These are phyloP conservation scores for Boletus edulis DNA, from an alignment of 768 basidiomycete species.

Conservation along the genomic window DNA sequence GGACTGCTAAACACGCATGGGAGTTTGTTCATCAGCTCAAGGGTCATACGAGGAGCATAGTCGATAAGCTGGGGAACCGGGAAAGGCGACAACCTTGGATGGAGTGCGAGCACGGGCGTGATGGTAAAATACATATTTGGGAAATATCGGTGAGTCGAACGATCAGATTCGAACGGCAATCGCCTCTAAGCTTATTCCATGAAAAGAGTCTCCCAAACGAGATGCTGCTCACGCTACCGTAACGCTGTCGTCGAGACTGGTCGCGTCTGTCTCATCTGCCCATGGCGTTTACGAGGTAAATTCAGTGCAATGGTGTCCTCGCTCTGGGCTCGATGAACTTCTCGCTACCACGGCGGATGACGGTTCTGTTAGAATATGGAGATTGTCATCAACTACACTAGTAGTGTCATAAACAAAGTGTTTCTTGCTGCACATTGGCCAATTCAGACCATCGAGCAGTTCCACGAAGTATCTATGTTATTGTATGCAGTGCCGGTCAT, in stretches of 20 bases:
- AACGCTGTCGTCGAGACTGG: conserved; percentile 43
- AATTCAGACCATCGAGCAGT: too few relatives aligned
- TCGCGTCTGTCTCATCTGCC: conserved; percentile 58
- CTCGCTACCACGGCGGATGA: conserved; percentile 89
- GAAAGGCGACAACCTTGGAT: conserved; percentile 53
- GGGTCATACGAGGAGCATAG: conserved; percentile 69
- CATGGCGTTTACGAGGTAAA: conserved; percentile 90
- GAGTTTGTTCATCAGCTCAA: conserved; percentile 64
- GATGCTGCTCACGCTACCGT: conserved; percentile 5
- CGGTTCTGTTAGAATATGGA: conserved; percentile 81
- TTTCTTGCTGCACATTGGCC: too few relatives aligned
- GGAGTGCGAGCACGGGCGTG: conserved; percentile 84
- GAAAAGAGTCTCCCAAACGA: conserved; percentile 17
- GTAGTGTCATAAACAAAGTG: too few relatives aligned
- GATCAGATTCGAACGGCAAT: neutral
- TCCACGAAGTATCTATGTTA: too few relatives aligned
- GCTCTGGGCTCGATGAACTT: conserved; percentile 58
- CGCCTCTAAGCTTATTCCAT: neutral
- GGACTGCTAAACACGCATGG: conserved; percentile 60
- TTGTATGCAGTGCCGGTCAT: too few relatives aligned
- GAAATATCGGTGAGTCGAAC: conserved; percentile 54
- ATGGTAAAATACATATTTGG: conserved; percentile 83
- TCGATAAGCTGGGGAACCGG: conserved; percentile 71
- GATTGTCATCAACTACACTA: neutral
- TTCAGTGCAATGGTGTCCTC: conserved; percentile 77